phyloP scores from a whole-genome alignment of 768 basidiomycete genomes.

The Lentinula edodes region DNA sequence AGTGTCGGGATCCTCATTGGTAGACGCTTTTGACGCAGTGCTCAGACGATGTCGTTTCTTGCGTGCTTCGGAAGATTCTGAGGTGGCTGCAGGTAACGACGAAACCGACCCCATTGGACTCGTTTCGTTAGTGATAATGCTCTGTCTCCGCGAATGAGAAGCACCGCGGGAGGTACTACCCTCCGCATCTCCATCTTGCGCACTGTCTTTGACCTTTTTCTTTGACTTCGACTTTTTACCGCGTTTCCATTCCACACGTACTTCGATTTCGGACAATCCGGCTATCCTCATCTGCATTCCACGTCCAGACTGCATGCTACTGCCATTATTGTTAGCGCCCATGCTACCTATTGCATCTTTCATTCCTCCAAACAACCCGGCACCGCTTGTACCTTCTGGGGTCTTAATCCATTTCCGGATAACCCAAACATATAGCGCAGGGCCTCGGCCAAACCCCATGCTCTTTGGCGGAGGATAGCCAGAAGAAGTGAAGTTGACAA shows the following conservation, averaged over 20 bases:
- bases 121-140: not conserved
- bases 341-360: slow-evolving; percentile 10
- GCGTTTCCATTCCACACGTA: slow-evolving; percentile 77
- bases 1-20: not conserved
- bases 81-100: not conserved
- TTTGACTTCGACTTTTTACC: slow-evolving; percentile 26
- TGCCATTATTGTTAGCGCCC: slow-evolving; percentile 11
- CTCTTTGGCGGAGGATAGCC: slow-evolving; percentile 9
- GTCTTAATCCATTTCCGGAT: slow-evolving; percentile 70
- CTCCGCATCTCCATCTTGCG: slow-evolving; percentile 21
- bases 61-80: not conserved
- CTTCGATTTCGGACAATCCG: slow-evolving; percentile 48
- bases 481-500: slow-evolving; percentile 4
- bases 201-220: slow-evolving; percentile 14
- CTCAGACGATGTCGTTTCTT: not conserved
- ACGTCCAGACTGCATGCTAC: slow-evolving; percentile 3
- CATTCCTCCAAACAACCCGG: slow-evolving; percentile 32
- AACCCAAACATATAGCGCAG: slow-evolving; percentile 69
- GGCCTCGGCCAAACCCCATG: slow-evolving; percentile 18
- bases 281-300: slow-evolving; percentile 9
- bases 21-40: not conserved
- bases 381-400: slow-evolving; percentile 26
- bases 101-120: not conserved
- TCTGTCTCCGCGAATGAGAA: not conserved
- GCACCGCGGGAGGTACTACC: not conserved